Percentiles rank a stretch among this genome's conserved stretches.
Evolutionary conservation across 352 stramenopile species (phyloP).

Genomic region (Phytophthora foliorum): DNA sequence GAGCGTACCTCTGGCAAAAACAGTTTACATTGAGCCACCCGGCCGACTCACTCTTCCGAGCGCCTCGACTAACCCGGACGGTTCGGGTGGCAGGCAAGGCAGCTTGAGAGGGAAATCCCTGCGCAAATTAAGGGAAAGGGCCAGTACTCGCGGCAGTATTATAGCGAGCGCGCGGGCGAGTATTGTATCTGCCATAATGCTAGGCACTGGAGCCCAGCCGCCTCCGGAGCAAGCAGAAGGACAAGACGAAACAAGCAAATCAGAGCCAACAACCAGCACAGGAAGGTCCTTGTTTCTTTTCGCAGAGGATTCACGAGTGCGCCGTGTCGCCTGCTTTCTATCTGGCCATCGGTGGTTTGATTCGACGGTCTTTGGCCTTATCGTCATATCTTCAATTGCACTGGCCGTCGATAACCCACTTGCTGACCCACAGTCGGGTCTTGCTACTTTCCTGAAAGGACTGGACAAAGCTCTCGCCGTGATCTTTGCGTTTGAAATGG

Average conservation of each 20-base stretch:
- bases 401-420: conserved; percentile 92
- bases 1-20: conserved; percentile 33
- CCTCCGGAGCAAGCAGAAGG: conserved; percentile 6
- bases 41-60: conserved; percentile 6
- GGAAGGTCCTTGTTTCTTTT: conserved; percentile 67
- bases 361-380: conserved; percentile 81
- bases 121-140: conserved; percentile 13
- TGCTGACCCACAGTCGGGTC: conserved; percentile 50
- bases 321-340: conserved; percentile 50
- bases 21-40: conserved; percentile 30
- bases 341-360: conserved; percentile 86
- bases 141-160: conserved; percentile 24
- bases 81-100: not conserved
- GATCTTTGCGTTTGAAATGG: conserved; percentile 91
- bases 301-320: conserved; percentile 46
- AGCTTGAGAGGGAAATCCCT: conserved; percentile 13
- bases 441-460: conserved; percentile 55
- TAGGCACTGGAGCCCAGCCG: conserved; percentile 4
- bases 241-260: conserved; percentile 9
- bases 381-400: conserved; percentile 83
- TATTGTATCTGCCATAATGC: conserved; percentile 20
- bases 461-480: conserved; percentile 83
- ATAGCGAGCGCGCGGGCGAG: conserved; percentile 22
- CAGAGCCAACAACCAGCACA: not conserved
- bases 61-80: not conserved